Evolutionary conservation across 2,329 filamentous ascomycete species (phyloP).

Genomic region (Penicillium oxalicum): DNA sequence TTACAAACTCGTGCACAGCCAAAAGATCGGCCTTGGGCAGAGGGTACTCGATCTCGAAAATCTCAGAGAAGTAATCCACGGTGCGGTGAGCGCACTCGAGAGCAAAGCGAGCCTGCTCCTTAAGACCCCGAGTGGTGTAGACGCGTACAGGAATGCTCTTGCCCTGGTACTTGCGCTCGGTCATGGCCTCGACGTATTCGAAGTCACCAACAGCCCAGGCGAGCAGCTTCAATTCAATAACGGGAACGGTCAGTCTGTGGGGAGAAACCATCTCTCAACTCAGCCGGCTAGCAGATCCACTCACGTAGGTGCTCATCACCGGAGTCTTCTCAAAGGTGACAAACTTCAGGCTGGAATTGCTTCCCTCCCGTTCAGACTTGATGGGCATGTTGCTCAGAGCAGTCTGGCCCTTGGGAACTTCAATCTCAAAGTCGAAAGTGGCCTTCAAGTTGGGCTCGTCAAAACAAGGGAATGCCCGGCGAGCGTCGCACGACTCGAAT

Average conservation of each 20-base stretch:
- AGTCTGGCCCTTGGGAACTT: constrained; percentile 80
- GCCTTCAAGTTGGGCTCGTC: constrained; percentile 97
- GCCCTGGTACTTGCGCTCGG: constrained; percentile 82
- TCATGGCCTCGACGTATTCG: constrained; percentile 90
- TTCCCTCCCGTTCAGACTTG: constrained; percentile 63
- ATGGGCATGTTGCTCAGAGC: constrained; percentile 95
- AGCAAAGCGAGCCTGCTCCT: constrained; percentile 84
- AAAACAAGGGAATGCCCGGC: constrained; percentile 93
- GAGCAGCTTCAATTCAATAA: constrained; percentile 56
- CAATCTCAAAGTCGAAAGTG: constrained; percentile 88
- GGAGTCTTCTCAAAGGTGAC: constrained; percentile 80
- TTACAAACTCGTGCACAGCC: constrained; percentile 87
- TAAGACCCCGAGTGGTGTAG: constrained; percentile 90
- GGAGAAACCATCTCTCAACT: background rate
- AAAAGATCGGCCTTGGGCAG: constrained; percentile 87
- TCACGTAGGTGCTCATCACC: constrained; percentile 77
- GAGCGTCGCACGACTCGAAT: constrained; percentile 93
- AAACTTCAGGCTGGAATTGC: constrained; percentile 56
- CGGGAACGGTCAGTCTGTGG: constrained; percentile 45
- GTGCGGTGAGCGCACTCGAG: constrained; percentile 86
- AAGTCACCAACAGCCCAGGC: constrained; percentile 97
- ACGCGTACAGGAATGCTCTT: constrained; percentile 88
- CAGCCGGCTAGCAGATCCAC: constrained; percentile 12
- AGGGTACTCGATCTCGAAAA: constrained; percentile 89
- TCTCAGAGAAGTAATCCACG: constrained; percentile 92